These are phyloP conservation scores for Glycine tomentella DNA, from an alignment of 306 rosid species.

Conservation along the genomic window DNA sequence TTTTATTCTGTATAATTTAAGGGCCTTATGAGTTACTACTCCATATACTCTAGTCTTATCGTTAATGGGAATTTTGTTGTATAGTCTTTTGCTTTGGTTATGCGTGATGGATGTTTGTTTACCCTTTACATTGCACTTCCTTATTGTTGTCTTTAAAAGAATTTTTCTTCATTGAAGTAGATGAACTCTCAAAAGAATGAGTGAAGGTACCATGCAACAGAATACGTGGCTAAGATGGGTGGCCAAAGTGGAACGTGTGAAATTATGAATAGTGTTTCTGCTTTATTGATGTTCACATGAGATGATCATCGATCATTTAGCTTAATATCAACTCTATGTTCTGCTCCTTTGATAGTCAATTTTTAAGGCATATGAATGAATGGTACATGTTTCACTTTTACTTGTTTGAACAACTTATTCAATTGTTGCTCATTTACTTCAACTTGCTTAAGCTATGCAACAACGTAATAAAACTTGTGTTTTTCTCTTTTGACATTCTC, in stretches of 20 bases:
- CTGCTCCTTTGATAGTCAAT: neutral
- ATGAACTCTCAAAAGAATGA: neutral
- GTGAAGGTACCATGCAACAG: neutral
- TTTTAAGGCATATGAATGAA: neutral
- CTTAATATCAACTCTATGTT: slow-evolving; percentile 14
- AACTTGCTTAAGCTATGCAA: slow-evolving; percentile 25
- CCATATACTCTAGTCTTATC: neutral
- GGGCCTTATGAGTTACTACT: neutral
- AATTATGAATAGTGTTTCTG: neutral
- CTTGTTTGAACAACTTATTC: slow-evolving; percentile 26
- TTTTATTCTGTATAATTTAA: slow-evolving; percentile 22
- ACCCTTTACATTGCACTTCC: no score
- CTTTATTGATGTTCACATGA: slow-evolving; percentile 2
- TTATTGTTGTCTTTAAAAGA: slow-evolving; percentile 6
- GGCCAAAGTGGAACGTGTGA: neutral
- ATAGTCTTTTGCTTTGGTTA: neutral
- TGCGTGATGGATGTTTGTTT: no score
- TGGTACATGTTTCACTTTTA: no score
- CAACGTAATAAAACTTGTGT: neutral
- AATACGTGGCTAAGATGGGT: slow-evolving; percentile 25
- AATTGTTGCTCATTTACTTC: neutral
- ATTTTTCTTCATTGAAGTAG: slow-evolving; percentile 26
- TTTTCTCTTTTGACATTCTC: slow-evolving; percentile 10
- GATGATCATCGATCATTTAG: slow-evolving; percentile 20
- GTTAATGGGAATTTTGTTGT: slow-evolving; percentile 3